Evolutionary conservation across 2,329 filamentous ascomycete species (phyloP).

Genomic region (Trichoderma sp.): DNA sequence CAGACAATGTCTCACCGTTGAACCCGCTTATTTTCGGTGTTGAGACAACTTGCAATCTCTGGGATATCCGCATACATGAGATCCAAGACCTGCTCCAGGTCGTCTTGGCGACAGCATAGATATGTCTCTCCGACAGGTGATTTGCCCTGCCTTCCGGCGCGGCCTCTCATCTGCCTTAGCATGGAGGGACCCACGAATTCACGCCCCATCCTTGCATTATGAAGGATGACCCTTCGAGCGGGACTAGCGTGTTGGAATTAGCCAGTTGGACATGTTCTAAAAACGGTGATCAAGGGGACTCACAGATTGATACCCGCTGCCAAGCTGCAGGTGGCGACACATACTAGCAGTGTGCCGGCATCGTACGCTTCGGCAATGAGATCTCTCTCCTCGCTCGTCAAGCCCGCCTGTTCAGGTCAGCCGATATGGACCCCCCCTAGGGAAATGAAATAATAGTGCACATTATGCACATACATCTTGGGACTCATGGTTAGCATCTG

Average conservation of each 20-base stretch:
- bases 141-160: constrained; percentile 75
- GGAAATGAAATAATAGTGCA: neutral
- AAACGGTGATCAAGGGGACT: constrained; percentile 16
- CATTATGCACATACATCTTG: constrained; percentile 37
- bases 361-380: constrained; percentile 70
- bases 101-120: constrained; percentile 65
- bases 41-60: constrained; percentile 64
- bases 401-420: constrained; percentile 49
- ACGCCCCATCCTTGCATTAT: constrained; percentile 71
- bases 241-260: constrained; percentile 36
- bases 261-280: constrained; percentile 16
- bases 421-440: neutral
- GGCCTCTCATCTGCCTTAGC: constrained; percentile 76
- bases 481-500: neutral
- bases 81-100: constrained; percentile 66
- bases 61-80: constrained; percentile 72
- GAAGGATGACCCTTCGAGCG: constrained; percentile 70
- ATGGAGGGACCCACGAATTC: constrained; percentile 75
- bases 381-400: constrained; percentile 73
- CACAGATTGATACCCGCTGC: constrained; percentile 77
- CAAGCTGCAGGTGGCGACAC: constrained; percentile 74
- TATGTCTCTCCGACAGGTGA: constrained; percentile 76
- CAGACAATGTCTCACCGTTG: constrained; percentile 48
- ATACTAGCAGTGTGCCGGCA: constrained; percentile 61
- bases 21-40: constrained; percentile 63